phyloP scores from a whole-genome alignment of 2,329 filamentous ascomycete genomes.

The Coniochaeta prunicola region DNA sequence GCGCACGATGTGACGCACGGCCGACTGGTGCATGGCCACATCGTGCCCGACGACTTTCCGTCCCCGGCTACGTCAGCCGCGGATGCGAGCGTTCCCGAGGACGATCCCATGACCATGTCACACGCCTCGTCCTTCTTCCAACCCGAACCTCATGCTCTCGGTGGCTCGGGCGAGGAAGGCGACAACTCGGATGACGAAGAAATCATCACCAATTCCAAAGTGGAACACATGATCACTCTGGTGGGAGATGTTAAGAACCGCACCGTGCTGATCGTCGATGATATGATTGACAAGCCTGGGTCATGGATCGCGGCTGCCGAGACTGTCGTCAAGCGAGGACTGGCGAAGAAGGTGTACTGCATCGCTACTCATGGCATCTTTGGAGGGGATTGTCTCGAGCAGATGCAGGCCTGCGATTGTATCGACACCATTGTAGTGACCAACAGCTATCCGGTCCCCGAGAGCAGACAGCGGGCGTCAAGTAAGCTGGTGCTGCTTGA shows the following conservation, averaged over 20 bases:
- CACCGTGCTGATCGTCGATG: constrained; percentile 90
- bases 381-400: constrained; percentile 78
- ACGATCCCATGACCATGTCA: constrained; percentile 76
- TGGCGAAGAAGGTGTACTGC: constrained; percentile 90
- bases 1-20: constrained; percentile 87
- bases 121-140: constrained; percentile 76
- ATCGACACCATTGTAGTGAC: constrained; percentile 94
- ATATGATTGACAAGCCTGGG: constrained; percentile 97
- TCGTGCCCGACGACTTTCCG: constrained; percentile 88
- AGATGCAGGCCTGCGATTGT: constrained; percentile 86
- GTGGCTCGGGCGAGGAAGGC: constrained; percentile 78
- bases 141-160: constrained; percentile 62
- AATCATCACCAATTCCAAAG: constrained; percentile 67
- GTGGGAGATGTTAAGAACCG: constrained; percentile 87
- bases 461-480: constrained; percentile 60
- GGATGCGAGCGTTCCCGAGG: constrained; percentile 54
- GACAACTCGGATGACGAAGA: constrained; percentile 87
- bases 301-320: constrained; percentile 98
- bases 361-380: constrained; percentile 97
- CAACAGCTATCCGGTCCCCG: constrained; percentile 89
- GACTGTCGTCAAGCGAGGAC: constrained; percentile 87
- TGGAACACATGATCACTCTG: constrained; percentile 95
- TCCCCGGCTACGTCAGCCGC: constrained; percentile 67
- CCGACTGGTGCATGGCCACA: constrained; percentile 84
- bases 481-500: constrained; percentile 87